phyloP scores from a whole-genome alignment of 2,329 filamentous ascomycete species.

The Thermothelomyces thermophilus region DNA sequence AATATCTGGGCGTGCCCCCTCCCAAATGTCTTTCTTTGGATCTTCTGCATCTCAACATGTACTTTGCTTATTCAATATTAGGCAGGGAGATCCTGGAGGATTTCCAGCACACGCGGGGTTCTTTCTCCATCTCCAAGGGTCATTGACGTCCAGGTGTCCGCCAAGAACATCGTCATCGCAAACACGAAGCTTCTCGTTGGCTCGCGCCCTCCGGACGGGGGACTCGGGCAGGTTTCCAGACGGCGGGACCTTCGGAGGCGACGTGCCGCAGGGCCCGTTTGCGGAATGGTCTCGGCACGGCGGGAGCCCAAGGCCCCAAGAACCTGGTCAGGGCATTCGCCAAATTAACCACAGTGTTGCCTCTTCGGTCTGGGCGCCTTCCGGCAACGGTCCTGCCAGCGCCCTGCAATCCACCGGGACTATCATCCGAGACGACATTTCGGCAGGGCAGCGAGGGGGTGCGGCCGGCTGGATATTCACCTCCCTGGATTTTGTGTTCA shows the following conservation, averaged over 20 bases:
- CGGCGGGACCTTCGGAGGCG: slow-evolving; percentile 17
- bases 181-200: slow-evolving; percentile 1
- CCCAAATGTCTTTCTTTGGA: not conserved
- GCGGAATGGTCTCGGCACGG: slow-evolving; percentile 23
- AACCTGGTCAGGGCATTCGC: slow-evolving; percentile 11
- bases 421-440: slow-evolving; percentile 16
- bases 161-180: slow-evolving; percentile 2
- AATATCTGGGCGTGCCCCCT: slow-evolving; percentile 1
- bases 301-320: slow-evolving; percentile 23
- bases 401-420: slow-evolving; percentile 19
- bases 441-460: not conserved
- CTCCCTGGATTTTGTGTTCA: not conserved
- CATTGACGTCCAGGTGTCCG: not conserved
- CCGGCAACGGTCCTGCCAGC: not conserved
- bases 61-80: not conserved
- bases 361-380: slow-evolving; percentile 1
- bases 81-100: not conserved
- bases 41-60: not conserved
- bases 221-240: not conserved
- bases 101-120: slow-evolving; percentile 3
- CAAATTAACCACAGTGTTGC: slow-evolving; percentile 3
- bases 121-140: not conserved
- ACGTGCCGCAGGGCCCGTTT: slow-evolving; percentile 19
- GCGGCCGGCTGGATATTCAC: not conserved
- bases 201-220: not conserved